Evolutionary conservation across 2,329 filamentous ascomycete genomes (phyloP).

Genomic region (Ophiognomonia clavigignenti-juglandacearum): DNA sequence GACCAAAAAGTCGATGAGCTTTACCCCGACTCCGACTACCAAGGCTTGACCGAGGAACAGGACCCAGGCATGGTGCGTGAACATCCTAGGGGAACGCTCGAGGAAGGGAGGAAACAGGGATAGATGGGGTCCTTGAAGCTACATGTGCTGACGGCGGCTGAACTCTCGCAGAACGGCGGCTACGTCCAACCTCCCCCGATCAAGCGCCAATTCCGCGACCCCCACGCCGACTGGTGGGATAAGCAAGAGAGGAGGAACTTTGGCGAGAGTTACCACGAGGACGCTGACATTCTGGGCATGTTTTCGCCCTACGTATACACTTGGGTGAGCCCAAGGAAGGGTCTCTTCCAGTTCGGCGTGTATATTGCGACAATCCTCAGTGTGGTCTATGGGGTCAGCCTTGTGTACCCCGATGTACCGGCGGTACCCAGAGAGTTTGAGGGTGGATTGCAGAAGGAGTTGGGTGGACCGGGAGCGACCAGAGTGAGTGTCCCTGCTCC

Average conservation of each 20-base stretch:
- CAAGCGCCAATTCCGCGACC: constrained; percentile 91
- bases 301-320: constrained; percentile 89
- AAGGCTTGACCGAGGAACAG: constrained; percentile 50
- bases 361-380: constrained; percentile 62
- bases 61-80: constrained; percentile 41
- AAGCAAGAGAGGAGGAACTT: constrained; percentile 96
- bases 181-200: constrained; percentile 73
- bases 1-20: constrained; percentile 47
- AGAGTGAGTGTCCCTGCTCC: constrained; percentile 47
- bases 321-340: constrained; percentile 69
- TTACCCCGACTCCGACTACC: constrained; percentile 41
- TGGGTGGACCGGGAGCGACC: constrained; percentile 64
- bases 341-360: constrained; percentile 59
- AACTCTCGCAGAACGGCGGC: constrained; percentile 64
- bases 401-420: constrained; percentile 67
- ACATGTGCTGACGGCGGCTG: constrained; percentile 10
- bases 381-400: constrained; percentile 62
- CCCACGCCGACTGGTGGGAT: constrained; percentile 93
- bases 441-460: constrained; percentile 66
- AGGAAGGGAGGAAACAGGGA: no score
- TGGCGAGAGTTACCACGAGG: constrained; percentile 93
- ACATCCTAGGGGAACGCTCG: no score
- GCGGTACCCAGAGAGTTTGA: constrained; percentile 67
- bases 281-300: constrained; percentile 87
- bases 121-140: background rate